Base-by-base conservation (phyloP, 169 alveolate species). In the Plasmodium ovale region DNA sequence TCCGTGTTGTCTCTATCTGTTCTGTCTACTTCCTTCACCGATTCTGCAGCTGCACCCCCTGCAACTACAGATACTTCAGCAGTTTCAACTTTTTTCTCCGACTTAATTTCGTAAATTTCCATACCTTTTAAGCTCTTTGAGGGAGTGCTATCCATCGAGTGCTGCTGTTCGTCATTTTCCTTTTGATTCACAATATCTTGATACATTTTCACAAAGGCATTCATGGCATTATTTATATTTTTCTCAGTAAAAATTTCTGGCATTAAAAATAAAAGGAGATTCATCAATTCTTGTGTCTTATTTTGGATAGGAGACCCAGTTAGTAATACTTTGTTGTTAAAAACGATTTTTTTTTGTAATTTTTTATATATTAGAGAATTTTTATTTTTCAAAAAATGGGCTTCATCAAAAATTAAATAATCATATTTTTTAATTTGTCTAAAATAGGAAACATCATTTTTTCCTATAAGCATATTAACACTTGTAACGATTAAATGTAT, bases 251-350 rank as follows among this genome's bases (percentile, higher is more conserved):
- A 97, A n/a, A 93, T 87, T 31, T 95, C 92, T 7, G 98, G 98
- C 96, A 96, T 95, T 64, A 97, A 89, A 72, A 97, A 97, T 59
- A 95, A 91, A 7, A 97, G 93, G 71, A 97, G 87, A 33, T 96
- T 95, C 71, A 97, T 93, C 74, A 97, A 91, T 89, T 97, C 99
- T 60, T 93, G 92, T 54, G 95, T 93, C 64, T 94, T 90, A 82
- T 96, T 96, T 82, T 96, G 98, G 9, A 96, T 88, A 3, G 98
- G 98, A 27, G 98, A 93, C 9, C 98, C 99, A 0, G 99, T 97
- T n/a, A 97, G 92, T 49, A 97, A 91, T 2, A 97, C 92, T 84
- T 97, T 92, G 47, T 97, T 93, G 49, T 95, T 95, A 69, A 96
- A 92, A 58, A 88, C 89, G 47, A 95, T 93, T 60, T 92, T 87